A percentile compares a stretch with the other conserved stretches of the same genome.
Evolutionary conservation across 2,329 filamentous ascomycete species (phyloP).

Genomic region (Diaporthe longicolla): DNA sequence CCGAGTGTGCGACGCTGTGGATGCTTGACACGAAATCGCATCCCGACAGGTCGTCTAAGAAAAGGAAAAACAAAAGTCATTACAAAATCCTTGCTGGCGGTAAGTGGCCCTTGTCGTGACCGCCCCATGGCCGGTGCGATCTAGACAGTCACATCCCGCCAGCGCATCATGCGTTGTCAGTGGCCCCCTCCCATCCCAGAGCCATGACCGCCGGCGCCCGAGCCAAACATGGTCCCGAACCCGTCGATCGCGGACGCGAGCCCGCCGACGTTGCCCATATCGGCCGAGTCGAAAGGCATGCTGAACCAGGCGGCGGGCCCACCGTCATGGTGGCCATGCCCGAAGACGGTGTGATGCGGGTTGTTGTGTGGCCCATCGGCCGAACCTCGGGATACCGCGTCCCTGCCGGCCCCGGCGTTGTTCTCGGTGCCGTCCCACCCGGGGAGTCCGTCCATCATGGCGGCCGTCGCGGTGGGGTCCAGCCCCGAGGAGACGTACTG

Average conservation of each 20-base stretch:
- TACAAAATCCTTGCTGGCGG: background rate
- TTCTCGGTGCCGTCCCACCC: conserved; percentile 58
- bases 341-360: conserved; percentile 49
- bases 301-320: conserved; percentile 81
- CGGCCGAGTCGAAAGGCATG: conserved; percentile 89
- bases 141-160: background rate
- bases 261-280: conserved; percentile 63
- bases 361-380: conserved; percentile 34
- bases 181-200: conserved; percentile 49
- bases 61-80: background rate
- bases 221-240: conserved; percentile 65
- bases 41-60: conserved; percentile 8
- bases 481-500: conserved; percentile 57
- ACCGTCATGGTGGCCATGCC: conserved; percentile 57
- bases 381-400: conserved; percentile 44
- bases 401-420: conserved; percentile 48
- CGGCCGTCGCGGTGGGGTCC: conserved; percentile 56
- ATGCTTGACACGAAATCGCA: background rate
- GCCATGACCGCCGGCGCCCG: conserved; percentile 51
- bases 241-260: conserved; percentile 60
- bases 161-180: conserved; percentile 27
- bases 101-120: background rate
- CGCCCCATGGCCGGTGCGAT: background rate
- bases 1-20: conserved; percentile 11
- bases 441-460: conserved; percentile 57